Conservation (phyloP, 169 alveolate species). For the Plasmodium vinckei region DNA sequence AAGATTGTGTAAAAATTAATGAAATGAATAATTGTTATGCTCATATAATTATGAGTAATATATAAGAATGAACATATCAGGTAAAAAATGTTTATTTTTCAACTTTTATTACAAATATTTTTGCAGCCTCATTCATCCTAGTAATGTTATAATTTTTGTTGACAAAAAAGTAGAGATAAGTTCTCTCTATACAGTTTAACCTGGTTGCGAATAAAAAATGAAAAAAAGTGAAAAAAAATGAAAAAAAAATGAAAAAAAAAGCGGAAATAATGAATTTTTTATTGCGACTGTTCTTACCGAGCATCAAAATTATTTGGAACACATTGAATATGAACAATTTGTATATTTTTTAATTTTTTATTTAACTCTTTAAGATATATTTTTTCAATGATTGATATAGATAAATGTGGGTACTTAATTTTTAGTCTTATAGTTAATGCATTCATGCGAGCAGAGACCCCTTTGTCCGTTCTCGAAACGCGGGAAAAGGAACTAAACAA, state of each 20-base stretch:
- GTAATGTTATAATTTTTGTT: constrained; percentile 48
- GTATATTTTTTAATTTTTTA: constrained; percentile 50
- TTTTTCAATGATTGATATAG: constrained; percentile 26
- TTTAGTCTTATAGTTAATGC: constrained; percentile 54
- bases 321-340: constrained; percentile 35
- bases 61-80: background rate
- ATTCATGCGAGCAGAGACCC: constrained; percentile 74
- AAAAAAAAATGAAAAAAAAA: background rate
- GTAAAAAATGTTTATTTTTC: background rate
- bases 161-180: constrained; percentile 64
- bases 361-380: constrained; percentile 49
- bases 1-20: background rate
- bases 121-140: constrained; percentile 41
- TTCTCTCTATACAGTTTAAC: constrained; percentile 56
- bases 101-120: constrained; percentile 23
- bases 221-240: background rate
- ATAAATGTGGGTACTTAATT: constrained; percentile 25
- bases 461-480: constrained; percentile 75
- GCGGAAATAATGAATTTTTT: background rate
- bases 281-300: constrained; percentile 15
- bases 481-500: constrained; percentile 44
- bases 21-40: background rate
- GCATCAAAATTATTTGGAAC: constrained; percentile 75
- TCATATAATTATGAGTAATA: background rate
- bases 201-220: background rate